phyloP scores from a whole-genome alignment of 148 eudicot species.

The Rhododendron molle region DNA sequence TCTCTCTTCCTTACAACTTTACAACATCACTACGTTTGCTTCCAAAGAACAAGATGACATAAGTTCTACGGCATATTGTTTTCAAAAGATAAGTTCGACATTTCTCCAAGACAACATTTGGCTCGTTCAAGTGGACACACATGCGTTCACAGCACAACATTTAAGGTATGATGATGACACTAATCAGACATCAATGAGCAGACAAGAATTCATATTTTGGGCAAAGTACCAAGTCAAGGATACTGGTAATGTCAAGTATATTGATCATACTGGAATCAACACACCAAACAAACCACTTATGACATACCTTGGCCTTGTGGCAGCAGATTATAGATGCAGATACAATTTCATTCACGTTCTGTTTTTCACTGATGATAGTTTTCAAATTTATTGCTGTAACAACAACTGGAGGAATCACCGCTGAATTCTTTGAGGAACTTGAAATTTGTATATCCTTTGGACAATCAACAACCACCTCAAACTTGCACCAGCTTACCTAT shows the following conservation, averaged over 20 bases:
- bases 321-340: slow-evolving; percentile 94
- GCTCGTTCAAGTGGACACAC: background rate
- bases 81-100: background rate
- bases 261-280: background rate
- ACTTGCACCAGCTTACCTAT: slow-evolving; percentile 99
- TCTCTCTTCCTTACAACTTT: too few relatives aligned
- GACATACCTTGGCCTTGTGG: slow-evolving; percentile 75
- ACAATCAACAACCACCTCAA: slow-evolving; percentile 72
- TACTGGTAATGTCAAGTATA: background rate
- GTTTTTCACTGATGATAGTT: slow-evolving; percentile 72
- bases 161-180: background rate
- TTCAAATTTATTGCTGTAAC: slow-evolving; percentile 88
- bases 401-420: slow-evolving; percentile 83
- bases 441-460: slow-evolving; percentile 70
- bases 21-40: background rate
- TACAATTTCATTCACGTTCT: slow-evolving; percentile 76
- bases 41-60: background rate
- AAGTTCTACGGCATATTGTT: background rate
- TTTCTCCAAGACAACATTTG: background rate
- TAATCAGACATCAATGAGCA: background rate
- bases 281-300: background rate
- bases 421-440: slow-evolving; percentile 42
- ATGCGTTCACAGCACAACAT: background rate
- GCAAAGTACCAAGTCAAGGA: background rate
- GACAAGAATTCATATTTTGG: background rate